Evolutionary conservation across 2,329 filamentous ascomycete species (phyloP), one percentile per base, ranked within the genome.

Genomic region (Phaeophleospora eucalypticola): DNA sequence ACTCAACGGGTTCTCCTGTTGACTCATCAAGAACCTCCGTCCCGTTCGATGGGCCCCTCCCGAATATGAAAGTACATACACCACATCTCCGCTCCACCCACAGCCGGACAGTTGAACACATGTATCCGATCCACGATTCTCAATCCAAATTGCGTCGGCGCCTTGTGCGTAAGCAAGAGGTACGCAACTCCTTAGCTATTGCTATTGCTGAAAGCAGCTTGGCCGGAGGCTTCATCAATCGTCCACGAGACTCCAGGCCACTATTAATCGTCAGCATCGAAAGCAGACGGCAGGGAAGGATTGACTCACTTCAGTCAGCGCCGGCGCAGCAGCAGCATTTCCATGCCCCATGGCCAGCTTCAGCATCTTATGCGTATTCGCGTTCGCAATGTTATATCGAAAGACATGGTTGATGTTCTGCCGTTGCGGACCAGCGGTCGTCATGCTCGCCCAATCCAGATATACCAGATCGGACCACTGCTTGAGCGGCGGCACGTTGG

Each of bases 91-190:
- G 16, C 40, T 17, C 9, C 12, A 4, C 18, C 36, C n/a, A 8
- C n/a, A 18, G 15, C 17, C 15, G 14, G 18, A 17, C 36, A 38
- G 21, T 38, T 45, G 24, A 40, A 45, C 6, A 41, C 24, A 34
- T 45, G 33, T 14, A 45, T 24, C n/a, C 36, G 36, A 17, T 45
- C 43, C 4, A 45, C 14, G 6, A 24, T 16, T 17, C 36, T 45
- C 7, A 41, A 8, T 4, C 36, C 43, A n/a, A 32, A 32, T 8
- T 8, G 27, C 29, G 32, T 20, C 36, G 15, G 3, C 2, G 7
- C 27, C 43, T 45, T 45, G 37, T 40, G 36, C 36, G 36, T 32
- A 3, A 19, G 18, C 6, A 40, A 14, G 15, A 45, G n/a, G n/a
- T 21, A 45, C 24, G 36, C 16, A 14, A 36, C 24, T 3, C 43